Evolutionary conservation across 768 basidiomycete species (phyloP).

Genomic region (Dictyophora rubrovolvata): DNA sequence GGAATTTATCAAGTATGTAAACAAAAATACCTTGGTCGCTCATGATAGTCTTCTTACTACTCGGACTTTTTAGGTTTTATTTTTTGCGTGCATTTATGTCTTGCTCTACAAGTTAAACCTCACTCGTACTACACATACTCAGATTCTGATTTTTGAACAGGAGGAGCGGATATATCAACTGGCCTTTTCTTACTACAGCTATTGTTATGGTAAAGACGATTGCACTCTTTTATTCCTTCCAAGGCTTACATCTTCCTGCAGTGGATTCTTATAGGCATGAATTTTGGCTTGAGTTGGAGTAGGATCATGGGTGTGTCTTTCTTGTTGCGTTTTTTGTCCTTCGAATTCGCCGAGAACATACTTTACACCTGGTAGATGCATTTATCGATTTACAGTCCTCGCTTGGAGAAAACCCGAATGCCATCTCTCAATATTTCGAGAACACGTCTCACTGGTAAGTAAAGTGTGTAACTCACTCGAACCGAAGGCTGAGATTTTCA

Average conservation of each 20-base stretch:
- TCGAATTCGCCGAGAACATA: too few species aligned
- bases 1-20: too few species aligned
- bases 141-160: background rate
- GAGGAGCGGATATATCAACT: too few species aligned
- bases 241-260: background rate
- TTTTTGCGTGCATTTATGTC: background rate
- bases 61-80: background rate
- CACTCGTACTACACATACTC: background rate
- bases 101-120: background rate
- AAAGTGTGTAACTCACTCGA: too few species aligned
- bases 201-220: background rate
- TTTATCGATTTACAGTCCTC: background rate
- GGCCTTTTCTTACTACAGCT: too few species aligned
- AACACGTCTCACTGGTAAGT: background rate
- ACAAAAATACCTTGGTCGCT: too few species aligned
- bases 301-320: too few species aligned
- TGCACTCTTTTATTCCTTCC: background rate
- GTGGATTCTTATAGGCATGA: constrained; percentile 1
- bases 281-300: constrained; percentile 1
- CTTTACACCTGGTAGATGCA: too few species aligned
- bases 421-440: background rate
- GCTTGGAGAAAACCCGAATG: background rate
- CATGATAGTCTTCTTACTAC: background rate
- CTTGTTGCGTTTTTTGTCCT: too few species aligned
- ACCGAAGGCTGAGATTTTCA: background rate